Base-by-base conservation (phyloP, 176 grass and related monocot genomes). In the Chrysopogon serrulatus region DNA sequence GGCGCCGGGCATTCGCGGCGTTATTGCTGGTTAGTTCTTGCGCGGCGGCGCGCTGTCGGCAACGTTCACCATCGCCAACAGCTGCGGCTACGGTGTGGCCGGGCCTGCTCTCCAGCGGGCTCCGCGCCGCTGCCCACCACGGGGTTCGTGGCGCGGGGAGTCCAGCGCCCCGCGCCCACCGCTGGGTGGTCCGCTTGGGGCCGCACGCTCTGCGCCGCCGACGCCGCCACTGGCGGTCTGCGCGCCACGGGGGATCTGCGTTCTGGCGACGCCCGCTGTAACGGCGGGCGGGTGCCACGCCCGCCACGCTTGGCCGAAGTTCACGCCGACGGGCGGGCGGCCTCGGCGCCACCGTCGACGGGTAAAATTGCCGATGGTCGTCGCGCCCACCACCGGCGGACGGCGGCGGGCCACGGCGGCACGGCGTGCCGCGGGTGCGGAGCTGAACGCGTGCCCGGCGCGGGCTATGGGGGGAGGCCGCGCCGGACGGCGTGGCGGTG, bases 271-370 rank as follows among this genome's bases (percentile, higher is more conserved):
- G 69, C 90, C 13, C 82, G 90, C 79, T 95, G 93, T 86, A 49
- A 23, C 31, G 93, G 93, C 67, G 67, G n/a, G 65, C 5, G 90
- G 90, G 90, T 8, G 79, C 45, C 4, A 73, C 90, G 8, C 93
- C 87, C 0, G 51, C 84, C 35, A 91, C 89, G 14, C 89, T 94
- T n/a, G n/a, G 31, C 89, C 84, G 0, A 89, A 94, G 89, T 94
- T 94, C 86, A 94, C 92, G 16, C 87, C 90, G 37, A 79, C n/a
- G 92, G n/a, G n/a, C n/a, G n/a, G n/a, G n/a, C n/a, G n/a, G n/a
- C n/a, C n/a, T n/a, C n/a, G n/a, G n/a, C n/a, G n/a, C n/a, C n/a
- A n/a, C n/a, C n/a, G 92, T 94, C 33, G 92, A 94, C 65, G 90
- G 92, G 0, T 92, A 92, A 70, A 92, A 92, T 26, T 92, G 66